A percentile compares a stretch with the other conserved stretches of the same genome.
Conservation (phyloP, 805 yeast genomes). For the Pichia manshurica region DNA sequence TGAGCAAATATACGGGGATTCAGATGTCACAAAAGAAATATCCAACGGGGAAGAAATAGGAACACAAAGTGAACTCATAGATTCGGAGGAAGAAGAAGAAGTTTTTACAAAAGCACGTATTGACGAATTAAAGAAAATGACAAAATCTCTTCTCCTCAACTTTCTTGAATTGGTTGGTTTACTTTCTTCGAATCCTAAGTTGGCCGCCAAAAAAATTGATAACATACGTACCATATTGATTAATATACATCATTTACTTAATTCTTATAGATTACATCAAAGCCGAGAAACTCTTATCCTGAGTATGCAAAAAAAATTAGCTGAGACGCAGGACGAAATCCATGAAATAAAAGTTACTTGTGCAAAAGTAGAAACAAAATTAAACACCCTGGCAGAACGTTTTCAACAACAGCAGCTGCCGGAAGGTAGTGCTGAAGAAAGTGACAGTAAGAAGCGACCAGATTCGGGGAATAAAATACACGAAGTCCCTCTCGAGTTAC, state of each 20-base stretch:
- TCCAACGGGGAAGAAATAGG: background rate
- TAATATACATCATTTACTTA: slow-evolving; percentile 85
- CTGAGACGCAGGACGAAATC: slow-evolving; percentile 39
- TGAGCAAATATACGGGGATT: slow-evolving; percentile 54
- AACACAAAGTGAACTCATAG: background rate
- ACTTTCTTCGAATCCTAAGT: slow-evolving; percentile 65
- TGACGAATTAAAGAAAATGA: slow-evolving; percentile 69
- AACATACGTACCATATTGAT: slow-evolving; percentile 73
- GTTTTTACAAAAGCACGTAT: slow-evolving; percentile 48
- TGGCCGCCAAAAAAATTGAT: slow-evolving; percentile 57
- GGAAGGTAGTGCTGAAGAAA: background rate
- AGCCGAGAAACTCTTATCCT: slow-evolving; percentile 83
- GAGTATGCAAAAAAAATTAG: slow-evolving; percentile 56
- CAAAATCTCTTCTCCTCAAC: slow-evolving; percentile 72
- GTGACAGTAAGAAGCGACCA: background rate
- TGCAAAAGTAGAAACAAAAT: slow-evolving; percentile 33
- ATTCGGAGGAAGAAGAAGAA: slow-evolving; percentile 22
- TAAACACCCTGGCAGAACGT: slow-evolving; percentile 21
- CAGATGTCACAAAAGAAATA: background rate
- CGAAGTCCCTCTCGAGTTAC: background rate
- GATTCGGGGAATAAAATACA: background rate
- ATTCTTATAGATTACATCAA: slow-evolving; percentile 93
- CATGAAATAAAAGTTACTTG: slow-evolving; percentile 38
- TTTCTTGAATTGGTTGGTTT: slow-evolving; percentile 79
- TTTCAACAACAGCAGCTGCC: background rate